A percentile compares a stretch with the other conserved stretches of the same genome.
phyloP scores from a whole-genome alignment of 1,284 basidiomycete species.

The Moniliophthora roreri region DNA sequence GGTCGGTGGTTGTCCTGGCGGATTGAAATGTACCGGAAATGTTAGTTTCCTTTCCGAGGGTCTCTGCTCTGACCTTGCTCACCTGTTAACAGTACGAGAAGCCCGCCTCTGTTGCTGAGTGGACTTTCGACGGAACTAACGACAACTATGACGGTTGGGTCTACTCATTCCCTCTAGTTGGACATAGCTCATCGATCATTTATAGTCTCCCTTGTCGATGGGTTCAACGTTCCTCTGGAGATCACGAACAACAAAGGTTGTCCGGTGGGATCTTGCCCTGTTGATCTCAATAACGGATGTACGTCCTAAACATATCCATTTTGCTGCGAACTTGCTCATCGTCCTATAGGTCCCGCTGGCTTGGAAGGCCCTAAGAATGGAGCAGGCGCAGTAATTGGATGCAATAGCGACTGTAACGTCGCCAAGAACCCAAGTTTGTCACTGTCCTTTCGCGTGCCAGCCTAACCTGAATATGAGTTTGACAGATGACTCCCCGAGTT shows the following conservation, averaged over 20 bases:
- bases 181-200: not conserved
- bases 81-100: too few species aligned
- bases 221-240: conserved; percentile 45
- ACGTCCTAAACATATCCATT: too few species aligned
- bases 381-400: too few species aligned
- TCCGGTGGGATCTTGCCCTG: conserved; percentile 36
- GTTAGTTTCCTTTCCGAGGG: not conserved
- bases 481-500: too few species aligned
- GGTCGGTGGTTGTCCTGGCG: conserved; percentile 45
- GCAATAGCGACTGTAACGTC: too few species aligned
- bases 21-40: conserved; percentile 27
- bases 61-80: too few species aligned
- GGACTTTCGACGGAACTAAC: conserved; percentile 14
- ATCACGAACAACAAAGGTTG: conserved; percentile 43
- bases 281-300: conserved; percentile 34
- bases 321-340: too few species aligned
- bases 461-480: too few species aligned
- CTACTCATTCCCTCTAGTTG: not conserved
- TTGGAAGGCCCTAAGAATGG: too few species aligned
- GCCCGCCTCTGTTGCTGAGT: conserved; percentile 18
- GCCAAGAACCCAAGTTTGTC: too few species aligned
- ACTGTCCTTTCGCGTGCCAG: too few species aligned
- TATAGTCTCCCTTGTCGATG: conserved; percentile 42
- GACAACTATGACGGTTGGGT: conserved; percentile 27
- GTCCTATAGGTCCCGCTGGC: too few species aligned